These are phyloP conservation scores for Pisolithus sp. DNA, from an alignment of 768 basidiomycete genomes.

Conservation along the genomic window DNA sequence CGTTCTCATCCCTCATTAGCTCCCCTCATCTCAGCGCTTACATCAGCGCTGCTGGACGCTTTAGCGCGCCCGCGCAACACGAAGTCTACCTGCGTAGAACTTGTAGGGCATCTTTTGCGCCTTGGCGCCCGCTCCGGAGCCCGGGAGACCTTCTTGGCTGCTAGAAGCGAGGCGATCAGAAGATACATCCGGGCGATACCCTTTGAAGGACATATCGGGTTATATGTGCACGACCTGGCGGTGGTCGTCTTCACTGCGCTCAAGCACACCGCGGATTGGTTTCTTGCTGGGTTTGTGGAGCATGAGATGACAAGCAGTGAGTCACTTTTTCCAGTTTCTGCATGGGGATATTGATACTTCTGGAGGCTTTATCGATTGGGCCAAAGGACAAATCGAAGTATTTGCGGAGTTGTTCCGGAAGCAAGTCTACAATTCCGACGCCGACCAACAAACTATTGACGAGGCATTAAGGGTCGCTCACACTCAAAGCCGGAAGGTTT, in stretches of 20 bases:
- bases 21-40: conserved; percentile 60
- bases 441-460: conserved; percentile 61
- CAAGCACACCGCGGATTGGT: conserved; percentile 98
- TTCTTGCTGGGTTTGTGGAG: conserved; percentile 90
- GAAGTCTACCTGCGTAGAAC: conserved; percentile 64
- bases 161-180: conserved; percentile 68
- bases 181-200: conserved; percentile 78
- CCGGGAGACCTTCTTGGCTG: conserved; percentile 73
- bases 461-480: conserved; percentile 76
- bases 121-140: conserved; percentile 76
- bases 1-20: conserved; percentile 56
- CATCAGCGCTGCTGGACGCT: conserved; percentile 61
- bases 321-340: conserved; percentile 22
- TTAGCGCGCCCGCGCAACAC: conserved; percentile 72
- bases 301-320: conserved; percentile 88
- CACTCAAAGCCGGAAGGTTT: conserved; percentile 77
- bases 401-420: conserved; percentile 83
- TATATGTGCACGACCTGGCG: conserved; percentile 83
- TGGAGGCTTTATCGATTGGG: conserved; percentile 91
- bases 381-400: conserved; percentile 73
- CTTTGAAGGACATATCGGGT: conserved; percentile 82
- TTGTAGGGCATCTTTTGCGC: conserved; percentile 68
- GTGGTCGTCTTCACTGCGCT: conserved; percentile 90
- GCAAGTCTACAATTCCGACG: conserved; percentile 85
- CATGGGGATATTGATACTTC: not conserved